These are phyloP conservation scores for Saksenaea vasiformis DNA, from an alignment of 371 early-diverging fungal genomes.

Conservation along the genomic window DNA sequence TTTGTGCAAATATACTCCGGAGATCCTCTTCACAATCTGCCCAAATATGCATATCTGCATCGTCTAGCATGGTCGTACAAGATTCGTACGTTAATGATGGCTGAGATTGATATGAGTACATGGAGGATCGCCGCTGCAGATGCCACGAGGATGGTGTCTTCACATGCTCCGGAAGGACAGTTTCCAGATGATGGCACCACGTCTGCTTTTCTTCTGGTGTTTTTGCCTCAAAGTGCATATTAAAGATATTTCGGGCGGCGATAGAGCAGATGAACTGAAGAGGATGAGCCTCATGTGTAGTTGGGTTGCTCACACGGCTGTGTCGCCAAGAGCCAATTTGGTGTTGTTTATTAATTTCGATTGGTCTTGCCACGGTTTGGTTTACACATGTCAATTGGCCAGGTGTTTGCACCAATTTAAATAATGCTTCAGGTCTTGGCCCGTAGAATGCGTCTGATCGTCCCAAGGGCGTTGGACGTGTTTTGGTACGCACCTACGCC, in stretches of 20 bases:
- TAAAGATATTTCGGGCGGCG: conserved; percentile 23
- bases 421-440: conserved; percentile 21
- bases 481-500: conserved; percentile 6
- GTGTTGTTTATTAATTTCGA: background rate
- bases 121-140: background rate
- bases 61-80: background rate
- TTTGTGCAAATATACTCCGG: background rate
- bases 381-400: conserved; percentile 28
- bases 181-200: conserved; percentile 34
- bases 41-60: background rate
- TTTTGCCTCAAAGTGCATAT: conserved; percentile 29
- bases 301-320: background rate
- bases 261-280: conserved; percentile 37
- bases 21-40: background rate
- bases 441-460: conserved; percentile 18
- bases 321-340: background rate
- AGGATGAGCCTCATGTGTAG: conserved; percentile 22
- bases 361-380: conserved; percentile 11
- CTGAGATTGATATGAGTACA: background rate
- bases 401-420: conserved; percentile 25
- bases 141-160: conserved; percentile 2
- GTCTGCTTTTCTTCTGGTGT: conserved; percentile 25
- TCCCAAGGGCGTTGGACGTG: background rate
- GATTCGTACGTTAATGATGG: background rate
- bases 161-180: conserved; percentile 11